Evolutionary conservation across 164 flowering plant species (phyloP).

Genomic region (Pachysandra terminalis): DNA sequence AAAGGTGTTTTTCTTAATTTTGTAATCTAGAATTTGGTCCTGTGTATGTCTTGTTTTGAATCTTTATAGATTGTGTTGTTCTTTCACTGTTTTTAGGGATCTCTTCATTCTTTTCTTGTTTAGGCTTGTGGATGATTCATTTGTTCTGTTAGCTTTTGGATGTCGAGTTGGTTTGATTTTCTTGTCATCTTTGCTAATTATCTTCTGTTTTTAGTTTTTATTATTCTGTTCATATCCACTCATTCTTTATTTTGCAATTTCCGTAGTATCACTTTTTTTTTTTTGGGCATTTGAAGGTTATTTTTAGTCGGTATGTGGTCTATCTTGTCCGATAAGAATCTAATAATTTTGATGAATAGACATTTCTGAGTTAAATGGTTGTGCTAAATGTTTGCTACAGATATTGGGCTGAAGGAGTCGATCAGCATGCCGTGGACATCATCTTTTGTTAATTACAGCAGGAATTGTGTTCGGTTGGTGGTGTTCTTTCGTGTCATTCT

Average conservation of each 20-base stretch:
- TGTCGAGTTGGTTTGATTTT: neutral
- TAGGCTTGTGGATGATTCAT: neutral
- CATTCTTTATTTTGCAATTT: neutral
- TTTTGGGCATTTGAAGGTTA: neutral
- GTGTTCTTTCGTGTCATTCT: constrained; percentile 55
- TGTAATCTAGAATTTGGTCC: neutral
- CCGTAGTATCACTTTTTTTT: neutral
- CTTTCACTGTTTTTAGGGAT: neutral
- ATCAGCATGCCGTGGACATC: constrained; percentile 48
- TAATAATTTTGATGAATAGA: neutral
- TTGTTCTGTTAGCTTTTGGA: neutral
- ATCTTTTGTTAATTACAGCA: constrained; percentile 28
- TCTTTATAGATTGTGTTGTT: neutral
- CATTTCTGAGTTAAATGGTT: neutral
- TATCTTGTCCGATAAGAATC: neutral
- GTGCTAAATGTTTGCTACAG: neutral
- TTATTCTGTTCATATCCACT: neutral
- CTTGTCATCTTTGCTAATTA: neutral
- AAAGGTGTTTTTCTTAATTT: neutral
- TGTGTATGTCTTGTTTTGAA: neutral
- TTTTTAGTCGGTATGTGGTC: neutral
- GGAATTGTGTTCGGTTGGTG: constrained; percentile 40
- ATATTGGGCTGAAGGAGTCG: constrained; percentile 15
- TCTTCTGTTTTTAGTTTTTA: neutral
- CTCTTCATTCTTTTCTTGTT: neutral